Base-by-base conservation (phyloP, 305 asterid species). In the Petunia hybrid region DNA sequence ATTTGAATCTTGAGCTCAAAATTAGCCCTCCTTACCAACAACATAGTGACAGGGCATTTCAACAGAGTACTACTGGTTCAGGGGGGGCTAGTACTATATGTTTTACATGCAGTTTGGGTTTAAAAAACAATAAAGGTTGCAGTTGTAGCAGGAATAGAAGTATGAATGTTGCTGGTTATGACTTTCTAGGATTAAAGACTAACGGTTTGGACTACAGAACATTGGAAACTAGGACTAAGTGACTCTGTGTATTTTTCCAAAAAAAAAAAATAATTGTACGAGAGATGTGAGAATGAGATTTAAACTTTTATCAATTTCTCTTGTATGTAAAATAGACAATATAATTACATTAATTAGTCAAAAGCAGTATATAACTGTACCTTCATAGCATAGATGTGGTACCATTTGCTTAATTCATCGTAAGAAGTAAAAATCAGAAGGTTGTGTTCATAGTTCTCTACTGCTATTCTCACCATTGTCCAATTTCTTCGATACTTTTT, bases 1-100 rank as follows among this genome's bases (percentile, higher is more conserved):
- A 94, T 76, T 86, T 94, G 88, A 94, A 94, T 75, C 97, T 94
- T 51, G 98, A 94, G 75, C 97, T 94, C 67, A 88, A 91, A 83
- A 94, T 94, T 13, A 94, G 97, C 86, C 98, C 97, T 5, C 98
- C 98, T 43, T 16, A 3, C 40, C 41, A 70, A 70, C 14, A 16
- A 70, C 57, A 53, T 9, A 13, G 6, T 56, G 13, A 4, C 14
- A 51, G 40, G 60, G n/a, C 77, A 43, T 69, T 69, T 38, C 55
- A n/a, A 55, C 12, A 42, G 13, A 56, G 43, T 35, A 35, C 41
- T 36, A 51, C 57, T 53, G 57, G 57, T 53, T 53, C 57, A 1
- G 9, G 57, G 57, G 12, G 57, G 57, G 12, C 14, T 53, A 53
- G 57, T n/a, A 13, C 57, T 53, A 53, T 53, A 85, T 90, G 96